Evolutionary conservation across 2,329 filamentous ascomycete genomes (phyloP), one percentile per base, ranked within the genome.

Genomic region (Trichoderma pleuroti): DNA sequence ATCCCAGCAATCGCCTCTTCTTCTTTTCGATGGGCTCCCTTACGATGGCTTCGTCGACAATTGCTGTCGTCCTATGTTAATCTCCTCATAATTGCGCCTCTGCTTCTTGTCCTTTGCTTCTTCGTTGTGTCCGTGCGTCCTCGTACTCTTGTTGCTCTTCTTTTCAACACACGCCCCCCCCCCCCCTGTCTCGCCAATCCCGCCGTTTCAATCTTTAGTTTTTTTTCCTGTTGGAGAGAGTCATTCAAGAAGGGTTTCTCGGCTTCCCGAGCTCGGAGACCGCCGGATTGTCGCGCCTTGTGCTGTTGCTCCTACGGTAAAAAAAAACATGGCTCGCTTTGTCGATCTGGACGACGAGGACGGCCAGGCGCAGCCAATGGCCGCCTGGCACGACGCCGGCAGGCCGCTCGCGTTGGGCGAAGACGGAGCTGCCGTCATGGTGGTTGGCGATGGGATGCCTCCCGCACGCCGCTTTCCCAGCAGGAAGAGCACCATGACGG

Each of bases 301-400:
- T 21, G n/a, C 18, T 26, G 9, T 30, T 24, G 9, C 36, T 61
- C 24, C 39, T 18, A 36, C 21, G 70, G 3, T n/a, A n/a, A n/a
- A n/a, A n/a, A n/a, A n/a, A n/a, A n/a, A n/a, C 32, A 76, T 76
- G 75, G 75, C 75, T 59, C 74, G 73, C 11, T 76, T 76, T 52
- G 54, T 76, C 54, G 75, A 76, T 69, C 60, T 76, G 10, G 70
- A 71, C 12, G 74, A 73, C 4, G 72, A 74, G 61, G 71, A 68
- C 4, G 62, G 60, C 36, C 72, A 73, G 60, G 69, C 57, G 52
- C 70, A 68, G 49, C 46, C 67, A 54, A 42, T 63, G 30, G 59
- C 32, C 28, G 46, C 28, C 11, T 63, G 70, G 67, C 54, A 65
- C 36, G 69, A 68, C 11, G 54, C 64, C 16, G 70, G 36, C 30